phyloP scores from a whole-genome alignment of 2,329 filamentous ascomycete genomes.

The Lasiodiplodia sp. region DNA sequence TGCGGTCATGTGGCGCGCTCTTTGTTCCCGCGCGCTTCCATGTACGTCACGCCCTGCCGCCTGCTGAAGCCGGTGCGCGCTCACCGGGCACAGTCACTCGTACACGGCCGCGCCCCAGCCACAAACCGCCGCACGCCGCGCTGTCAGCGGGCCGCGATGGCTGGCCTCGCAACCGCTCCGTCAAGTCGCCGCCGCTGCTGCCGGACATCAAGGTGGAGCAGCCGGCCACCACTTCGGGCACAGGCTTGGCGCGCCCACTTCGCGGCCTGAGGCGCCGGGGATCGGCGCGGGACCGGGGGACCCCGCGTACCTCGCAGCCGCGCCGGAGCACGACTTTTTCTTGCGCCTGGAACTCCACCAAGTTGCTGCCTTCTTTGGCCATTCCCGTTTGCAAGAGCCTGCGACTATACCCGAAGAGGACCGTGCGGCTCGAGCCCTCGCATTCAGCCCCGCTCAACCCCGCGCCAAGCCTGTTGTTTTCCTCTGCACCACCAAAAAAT shows the following conservation, averaged over 20 bases:
- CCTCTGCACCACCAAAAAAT: not conserved
- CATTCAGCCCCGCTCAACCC: slow-evolving; percentile 2
- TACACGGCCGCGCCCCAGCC: not conserved
- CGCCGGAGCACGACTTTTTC: slow-evolving; percentile 15
- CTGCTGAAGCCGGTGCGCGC: not conserved
- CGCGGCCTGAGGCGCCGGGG: slow-evolving; percentile 8
- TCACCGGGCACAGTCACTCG: slow-evolving; percentile 20
- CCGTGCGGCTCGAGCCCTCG: not conserved
- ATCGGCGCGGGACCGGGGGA: slow-evolving; percentile 11
- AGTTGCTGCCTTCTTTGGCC: slow-evolving; percentile 15
- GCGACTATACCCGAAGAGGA: not conserved
- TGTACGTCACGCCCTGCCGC: slow-evolving; percentile 21
- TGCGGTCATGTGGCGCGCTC: slow-evolving; percentile 20
- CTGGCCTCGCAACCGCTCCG: not conserved
- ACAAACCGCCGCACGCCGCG: not conserved
- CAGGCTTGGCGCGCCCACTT: slow-evolving; percentile 17
- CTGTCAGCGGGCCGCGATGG: not conserved
- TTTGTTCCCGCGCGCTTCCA: slow-evolving; percentile 25
- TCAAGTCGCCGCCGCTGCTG: slow-evolving; percentile 4
- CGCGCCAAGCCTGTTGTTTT: not conserved
- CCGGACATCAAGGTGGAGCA: slow-evolving; percentile 4
- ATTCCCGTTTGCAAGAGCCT: slow-evolving; percentile 4
- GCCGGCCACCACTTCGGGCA: slow-evolving; percentile 2
- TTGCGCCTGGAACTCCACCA: slow-evolving; percentile 11
- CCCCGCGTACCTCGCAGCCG: slow-evolving; percentile 16